A percentile compares a stretch with the other conserved stretches of the same genome.
Conservation (phyloP, 148 eudicot species). For the Beta vulgaris region DNA sequence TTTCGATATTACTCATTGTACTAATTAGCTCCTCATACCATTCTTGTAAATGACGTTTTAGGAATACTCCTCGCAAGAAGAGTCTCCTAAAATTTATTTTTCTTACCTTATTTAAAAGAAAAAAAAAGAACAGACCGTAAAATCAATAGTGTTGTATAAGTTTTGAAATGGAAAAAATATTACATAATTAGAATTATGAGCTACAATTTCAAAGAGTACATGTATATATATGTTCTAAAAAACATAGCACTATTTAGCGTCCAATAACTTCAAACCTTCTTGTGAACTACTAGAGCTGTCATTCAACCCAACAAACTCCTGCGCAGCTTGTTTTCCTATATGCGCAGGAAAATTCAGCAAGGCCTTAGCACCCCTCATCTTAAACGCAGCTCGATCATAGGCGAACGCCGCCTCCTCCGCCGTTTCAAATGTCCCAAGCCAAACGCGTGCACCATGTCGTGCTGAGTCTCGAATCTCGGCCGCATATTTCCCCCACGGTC, state of each 20-base stretch:
- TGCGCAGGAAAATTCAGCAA: constrained; percentile 53
- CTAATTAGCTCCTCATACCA: too few relatives aligned
- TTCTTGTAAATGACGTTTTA: too few relatives aligned
- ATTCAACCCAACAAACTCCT: background rate
- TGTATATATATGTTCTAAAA: background rate
- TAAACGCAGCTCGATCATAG: constrained; percentile 59
- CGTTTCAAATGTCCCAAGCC: constrained; percentile 63
- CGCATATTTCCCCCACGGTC: constrained; percentile 75
- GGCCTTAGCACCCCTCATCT: constrained; percentile 65
- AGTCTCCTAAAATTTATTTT: too few relatives aligned
- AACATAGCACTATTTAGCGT: background rate
- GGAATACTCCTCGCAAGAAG: too few relatives aligned
- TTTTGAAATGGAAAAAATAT: too few relatives aligned
- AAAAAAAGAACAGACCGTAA: too few relatives aligned
- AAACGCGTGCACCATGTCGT: constrained; percentile 49
- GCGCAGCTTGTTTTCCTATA: constrained; percentile 5
- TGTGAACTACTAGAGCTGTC: background rate
- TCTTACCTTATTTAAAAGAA: too few relatives aligned
- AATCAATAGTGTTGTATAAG: too few relatives aligned
- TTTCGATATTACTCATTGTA: too few relatives aligned
- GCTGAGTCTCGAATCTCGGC: constrained; percentile 65
- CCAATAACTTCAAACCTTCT: background rate
- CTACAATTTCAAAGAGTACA: too few relatives aligned
- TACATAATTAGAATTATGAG: too few relatives aligned
- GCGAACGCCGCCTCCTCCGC: constrained; percentile 76